phyloP scores from a whole-genome alignment of 2,329 filamentous ascomycete genomes.

The Orbilia oligospora region DNA sequence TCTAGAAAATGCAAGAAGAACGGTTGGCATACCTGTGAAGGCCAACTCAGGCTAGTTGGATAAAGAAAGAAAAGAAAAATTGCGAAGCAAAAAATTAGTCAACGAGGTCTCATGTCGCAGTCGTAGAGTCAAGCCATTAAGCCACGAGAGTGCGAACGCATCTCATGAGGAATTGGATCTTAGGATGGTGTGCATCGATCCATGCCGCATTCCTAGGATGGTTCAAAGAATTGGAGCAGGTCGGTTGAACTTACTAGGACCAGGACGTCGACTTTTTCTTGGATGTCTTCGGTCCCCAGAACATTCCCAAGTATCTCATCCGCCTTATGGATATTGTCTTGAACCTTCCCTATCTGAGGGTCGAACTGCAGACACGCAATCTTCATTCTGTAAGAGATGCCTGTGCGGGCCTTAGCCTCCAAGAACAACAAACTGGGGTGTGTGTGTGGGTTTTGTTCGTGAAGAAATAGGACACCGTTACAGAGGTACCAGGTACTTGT shows the following conservation, averaged over 20 bases:
- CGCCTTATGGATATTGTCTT: constrained; percentile 79
- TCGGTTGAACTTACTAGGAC: constrained; percentile 82
- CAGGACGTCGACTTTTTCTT: constrained; percentile 81
- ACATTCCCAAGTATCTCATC: constrained; percentile 75
- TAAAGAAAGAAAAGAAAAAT: constrained; percentile 56
- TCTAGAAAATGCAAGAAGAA: constrained; percentile 13
- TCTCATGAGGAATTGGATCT: constrained; percentile 9
- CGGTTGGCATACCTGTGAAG: constrained; percentile 55
- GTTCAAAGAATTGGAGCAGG: constrained; percentile 60
- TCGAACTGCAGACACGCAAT: constrained; percentile 77
- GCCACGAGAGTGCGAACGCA: constrained; percentile 23
- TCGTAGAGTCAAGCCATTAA: constrained; percentile 5
- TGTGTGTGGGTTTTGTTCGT: constrained; percentile 15
- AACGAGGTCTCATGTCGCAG: constrained; percentile 36
- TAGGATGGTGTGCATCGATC: constrained; percentile 15
- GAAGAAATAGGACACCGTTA: constrained; percentile 26
- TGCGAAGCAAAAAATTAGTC: constrained; percentile 13
- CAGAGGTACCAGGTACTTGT: constrained; percentile 57
- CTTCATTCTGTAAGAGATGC: constrained; percentile 52
- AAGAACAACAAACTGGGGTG: constrained; percentile 20
- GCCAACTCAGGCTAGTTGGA: constrained; percentile 52
- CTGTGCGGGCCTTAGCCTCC: constrained; percentile 44
- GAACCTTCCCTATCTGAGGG: constrained; percentile 77
- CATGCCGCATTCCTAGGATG: constrained; percentile 43
- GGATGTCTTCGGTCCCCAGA: constrained; percentile 67